Conservation (phyloP, 306 rosid species). For the Abrus precatorius region DNA sequence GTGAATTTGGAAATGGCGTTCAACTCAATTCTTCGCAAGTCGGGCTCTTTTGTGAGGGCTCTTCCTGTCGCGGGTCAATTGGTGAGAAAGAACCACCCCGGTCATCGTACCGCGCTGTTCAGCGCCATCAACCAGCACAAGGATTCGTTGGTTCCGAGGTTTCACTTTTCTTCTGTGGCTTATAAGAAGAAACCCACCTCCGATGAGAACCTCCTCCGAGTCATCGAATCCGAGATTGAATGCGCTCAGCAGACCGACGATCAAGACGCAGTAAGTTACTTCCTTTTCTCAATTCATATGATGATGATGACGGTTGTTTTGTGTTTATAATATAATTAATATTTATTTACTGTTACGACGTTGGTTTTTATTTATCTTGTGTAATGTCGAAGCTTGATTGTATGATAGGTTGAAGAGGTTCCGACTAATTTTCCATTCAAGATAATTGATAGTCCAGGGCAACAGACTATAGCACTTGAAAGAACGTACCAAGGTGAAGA, state of each 20-base stretch:
- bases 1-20: constrained; percentile 63
- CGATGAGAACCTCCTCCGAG: constrained; percentile 67
- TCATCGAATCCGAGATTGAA: constrained; percentile 73
- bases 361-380: neutral
- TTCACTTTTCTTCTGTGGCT: constrained; percentile 62
- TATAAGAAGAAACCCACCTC: constrained; percentile 54
- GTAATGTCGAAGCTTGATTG: constrained; percentile 1
- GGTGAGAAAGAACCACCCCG: constrained; percentile 48
- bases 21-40: constrained; percentile 72
- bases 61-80: constrained; percentile 56
- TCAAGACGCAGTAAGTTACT: constrained; percentile 58
- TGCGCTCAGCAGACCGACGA: constrained; percentile 73
- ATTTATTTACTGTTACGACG: no score
- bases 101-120: constrained; percentile 49
- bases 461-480: constrained; percentile 70
- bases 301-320: neutral
- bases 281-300: neutral
- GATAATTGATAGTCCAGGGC: constrained; percentile 71
- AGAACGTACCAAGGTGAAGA: constrained; percentile 81
- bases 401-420: constrained; percentile 65
- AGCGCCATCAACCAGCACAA: constrained; percentile 51
- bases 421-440: constrained; percentile 80
- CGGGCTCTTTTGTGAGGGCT: constrained; percentile 65
- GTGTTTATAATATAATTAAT: neutral
- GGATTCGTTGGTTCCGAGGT: constrained; percentile 45